Percentiles rank a stretch among this genome's conserved stretches.
Conservation (phyloP, 2,329 filamentous ascomycete genomes). For the Diaporthe ampelina region DNA sequence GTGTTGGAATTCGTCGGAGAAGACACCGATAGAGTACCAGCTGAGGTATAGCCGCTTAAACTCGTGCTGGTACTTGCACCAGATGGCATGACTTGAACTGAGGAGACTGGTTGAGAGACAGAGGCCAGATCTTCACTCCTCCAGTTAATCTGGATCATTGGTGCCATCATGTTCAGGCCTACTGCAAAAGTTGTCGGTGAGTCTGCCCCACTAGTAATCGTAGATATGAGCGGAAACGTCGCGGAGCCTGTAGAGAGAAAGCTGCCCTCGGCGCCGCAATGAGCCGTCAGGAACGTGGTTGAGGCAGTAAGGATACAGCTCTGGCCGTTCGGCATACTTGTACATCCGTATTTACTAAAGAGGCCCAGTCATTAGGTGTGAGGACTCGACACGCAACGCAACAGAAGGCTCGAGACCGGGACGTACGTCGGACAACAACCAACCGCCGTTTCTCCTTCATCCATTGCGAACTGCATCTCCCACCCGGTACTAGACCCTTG, state of each 20-base stretch:
- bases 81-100: neutral
- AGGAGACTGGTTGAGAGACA: neutral
- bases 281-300: neutral
- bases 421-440: conserved; percentile 21
- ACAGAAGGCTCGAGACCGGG: neutral
- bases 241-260: neutral
- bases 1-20: neutral
- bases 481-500: conserved; percentile 9
- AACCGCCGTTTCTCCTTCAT: conserved; percentile 9
- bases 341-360: neutral
- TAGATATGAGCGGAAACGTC: conserved; percentile 5
- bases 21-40: neutral
- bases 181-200: neutral
- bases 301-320: conserved; percentile 6
- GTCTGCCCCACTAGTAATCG: neutral
- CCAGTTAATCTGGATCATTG: conserved; percentile 26
- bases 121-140: conserved; percentile 8
- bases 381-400: neutral
- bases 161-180: neutral
- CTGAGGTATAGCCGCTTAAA: neutral
- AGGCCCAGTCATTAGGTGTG: neutral
- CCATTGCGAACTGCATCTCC: neutral
- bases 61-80: neutral
- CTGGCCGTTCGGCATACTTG: neutral
- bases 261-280: conserved; percentile 4